A percentile compares a stretch with the other conserved stretches of the same genome.
Evolutionary conservation across 2,329 filamentous ascomycete species (phyloP).

Genomic region (Exophiala spinifera): DNA sequence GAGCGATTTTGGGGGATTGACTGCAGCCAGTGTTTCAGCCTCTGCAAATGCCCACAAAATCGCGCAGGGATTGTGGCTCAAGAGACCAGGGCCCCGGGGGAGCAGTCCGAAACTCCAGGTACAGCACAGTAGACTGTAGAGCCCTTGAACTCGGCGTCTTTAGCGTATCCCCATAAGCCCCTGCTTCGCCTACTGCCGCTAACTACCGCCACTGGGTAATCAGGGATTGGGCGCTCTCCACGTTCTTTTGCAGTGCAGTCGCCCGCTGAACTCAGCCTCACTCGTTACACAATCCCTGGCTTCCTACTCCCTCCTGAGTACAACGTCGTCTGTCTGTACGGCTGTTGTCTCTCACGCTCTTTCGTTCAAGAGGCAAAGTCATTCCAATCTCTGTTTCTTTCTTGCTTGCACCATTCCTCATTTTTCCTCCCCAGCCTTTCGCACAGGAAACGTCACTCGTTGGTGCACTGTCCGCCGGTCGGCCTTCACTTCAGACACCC

Average conservation of each 20-base stretch:
- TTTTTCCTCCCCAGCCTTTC: constrained; percentile 6
- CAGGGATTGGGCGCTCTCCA: not conserved
- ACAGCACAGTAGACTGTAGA: too few species aligned
- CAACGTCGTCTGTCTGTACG: too few species aligned
- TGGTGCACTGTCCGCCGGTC: constrained; percentile 23
- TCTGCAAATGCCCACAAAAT: constrained; percentile 6
- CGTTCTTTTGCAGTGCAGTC: constrained; percentile 1
- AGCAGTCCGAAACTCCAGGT: too few species aligned
- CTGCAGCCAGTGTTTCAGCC: constrained; percentile 17
- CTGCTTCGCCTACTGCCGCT: constrained; percentile 1
- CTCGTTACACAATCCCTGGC: constrained; percentile 1
- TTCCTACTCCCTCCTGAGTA: too few species aligned
- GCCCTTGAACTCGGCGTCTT: not conserved
- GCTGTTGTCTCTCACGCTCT: not conserved
- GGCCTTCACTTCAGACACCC: constrained; percentile 10
- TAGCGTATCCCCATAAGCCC: constrained; percentile 1
- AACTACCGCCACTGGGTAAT: too few species aligned
- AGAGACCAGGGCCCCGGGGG: too few species aligned
- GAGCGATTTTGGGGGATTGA: not conserved
- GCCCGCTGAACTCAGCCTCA: constrained; percentile 13
- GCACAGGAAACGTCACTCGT: constrained; percentile 9
- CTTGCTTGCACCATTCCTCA: not conserved
- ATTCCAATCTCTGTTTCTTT: not conserved
- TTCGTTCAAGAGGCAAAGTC: not conserved
- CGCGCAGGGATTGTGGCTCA: not conserved